Evolutionary conservation across 352 stramenopile species (phyloP), one percentile per base, ranked within the genome.

Genomic region (Globisporangium perplexum): DNA sequence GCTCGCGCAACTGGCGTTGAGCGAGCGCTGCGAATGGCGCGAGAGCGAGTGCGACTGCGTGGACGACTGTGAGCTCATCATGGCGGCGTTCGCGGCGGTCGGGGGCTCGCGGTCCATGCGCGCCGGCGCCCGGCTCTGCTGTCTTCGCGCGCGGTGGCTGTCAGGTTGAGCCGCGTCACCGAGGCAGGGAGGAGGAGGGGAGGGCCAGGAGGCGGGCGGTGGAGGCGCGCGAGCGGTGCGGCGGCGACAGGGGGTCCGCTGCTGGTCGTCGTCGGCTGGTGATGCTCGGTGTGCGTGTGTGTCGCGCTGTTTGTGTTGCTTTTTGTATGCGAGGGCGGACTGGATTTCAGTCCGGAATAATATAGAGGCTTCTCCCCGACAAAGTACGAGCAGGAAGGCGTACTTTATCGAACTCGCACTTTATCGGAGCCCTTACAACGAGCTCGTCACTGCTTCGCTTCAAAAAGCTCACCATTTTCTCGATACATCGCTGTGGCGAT

Each of bases 1-100:
- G 11, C 20, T 46, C 4, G n/a, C 41, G 20, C 20, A 28, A 20
- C 41, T n/a, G 69, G 67, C 26, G 67, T 76, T 20, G 61, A 49
- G 35, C 31, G 78, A 89, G 54, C 20, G 54, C 66, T 84, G 85
- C 64, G 60, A 72, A 59, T 70, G 71, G 14, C 55, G 60, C 60
- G 64, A 74, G 55, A 55, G 48, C 49, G 74, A 74, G 43, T 72
- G 75, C 31, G 77, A 86, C 45, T 81, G 75, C 23, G 53, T 60
- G 24, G 42, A 44, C 15, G 42, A 55, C 41, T 54, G 46, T 56
- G 71, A 75, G 41, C 36, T 53, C 48, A 60, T 53, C 48, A 60
- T 50, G 26, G 23, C 18, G 23, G 14, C 17, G 12, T 15, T 7
- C 4, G 44, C 26, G 26, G 43, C 26, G 43, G 22, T 48, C 15